phyloP scores from a whole-genome alignment of 208 protist species.

The Leishmania gerbilli region DNA sequence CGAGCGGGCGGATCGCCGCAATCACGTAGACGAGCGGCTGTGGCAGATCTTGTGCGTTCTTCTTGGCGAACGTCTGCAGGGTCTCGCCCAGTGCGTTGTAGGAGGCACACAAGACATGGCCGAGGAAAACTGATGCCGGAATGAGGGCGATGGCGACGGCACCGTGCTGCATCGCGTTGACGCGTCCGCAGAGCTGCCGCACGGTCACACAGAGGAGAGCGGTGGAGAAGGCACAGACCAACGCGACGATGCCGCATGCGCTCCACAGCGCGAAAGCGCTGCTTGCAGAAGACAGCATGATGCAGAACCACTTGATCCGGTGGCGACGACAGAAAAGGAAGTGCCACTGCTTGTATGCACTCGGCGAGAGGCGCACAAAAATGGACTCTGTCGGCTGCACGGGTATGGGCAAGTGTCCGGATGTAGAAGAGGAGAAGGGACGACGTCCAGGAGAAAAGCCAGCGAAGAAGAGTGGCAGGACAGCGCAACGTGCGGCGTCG shows the following conservation, averaged over 20 bases:
- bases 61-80: conserved; percentile 21
- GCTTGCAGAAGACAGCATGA: conserved; percentile 1
- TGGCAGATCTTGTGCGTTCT: conserved; percentile 18
- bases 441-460: neutral
- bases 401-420: neutral
- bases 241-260: neutral
- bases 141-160: conserved; percentile 43
- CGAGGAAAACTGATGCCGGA: conserved; percentile 31
- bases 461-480: neutral
- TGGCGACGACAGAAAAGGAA: neutral
- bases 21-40: conserved; percentile 21
- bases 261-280: conserved; percentile 2
- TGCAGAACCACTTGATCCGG: neutral
- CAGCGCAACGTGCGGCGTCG: neutral
- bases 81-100: conserved; percentile 21
- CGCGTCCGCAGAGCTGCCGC: neutral
- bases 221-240: neutral
- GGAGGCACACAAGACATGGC: conserved; percentile 17
- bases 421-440: neutral
- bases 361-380: neutral
- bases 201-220: neutral
- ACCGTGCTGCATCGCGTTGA: conserved; percentile 26
- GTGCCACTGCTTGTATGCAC: neutral
- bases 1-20: conserved; percentile 18
- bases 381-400: too few species aligned